phyloP scores from a whole-genome alignment of 805 yeast genomes.

The Saccharomycopsis sp. region DNA sequence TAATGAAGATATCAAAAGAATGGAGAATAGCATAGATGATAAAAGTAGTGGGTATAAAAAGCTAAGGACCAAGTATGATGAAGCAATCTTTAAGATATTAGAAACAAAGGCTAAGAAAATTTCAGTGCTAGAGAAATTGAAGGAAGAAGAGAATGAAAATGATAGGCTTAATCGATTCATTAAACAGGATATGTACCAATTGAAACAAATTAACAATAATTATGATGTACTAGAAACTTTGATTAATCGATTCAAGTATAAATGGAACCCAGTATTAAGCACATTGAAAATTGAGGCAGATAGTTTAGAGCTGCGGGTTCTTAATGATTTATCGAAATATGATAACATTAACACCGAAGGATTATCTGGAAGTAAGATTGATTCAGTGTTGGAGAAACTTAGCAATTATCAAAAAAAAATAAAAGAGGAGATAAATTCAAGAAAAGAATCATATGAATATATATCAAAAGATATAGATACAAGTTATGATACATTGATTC shows the following conservation, averaged over 20 bases:
- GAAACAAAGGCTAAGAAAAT: constrained; percentile 19
- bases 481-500: not conserved
- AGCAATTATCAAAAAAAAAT: not conserved
- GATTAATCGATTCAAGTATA: constrained; percentile 1
- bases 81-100: constrained; percentile 13
- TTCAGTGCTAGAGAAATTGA: constrained; percentile 10
- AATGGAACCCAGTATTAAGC: constrained; percentile 5
- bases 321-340: constrained; percentile 4
- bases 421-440: constrained; percentile 3
- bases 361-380: not conserved
- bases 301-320: not conserved
- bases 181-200: not conserved
- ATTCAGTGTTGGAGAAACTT: constrained; percentile 1
- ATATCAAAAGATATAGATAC: constrained; percentile 1
- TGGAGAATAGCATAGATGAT: not conserved
- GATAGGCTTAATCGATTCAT: constrained; percentile 10
- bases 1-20: not conserved
- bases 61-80: constrained; percentile 15
- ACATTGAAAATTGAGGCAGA: constrained; percentile 8
- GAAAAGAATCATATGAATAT: not conserved
- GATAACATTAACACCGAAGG: not conserved
- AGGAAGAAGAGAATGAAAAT: constrained; percentile 14
- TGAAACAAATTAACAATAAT: constrained; percentile 1
- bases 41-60: not conserved
- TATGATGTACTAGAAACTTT: not conserved